Conservation (phyloP, 495 filamentous ascomycete genomes). For the Hypoxylon rickii region DNA sequence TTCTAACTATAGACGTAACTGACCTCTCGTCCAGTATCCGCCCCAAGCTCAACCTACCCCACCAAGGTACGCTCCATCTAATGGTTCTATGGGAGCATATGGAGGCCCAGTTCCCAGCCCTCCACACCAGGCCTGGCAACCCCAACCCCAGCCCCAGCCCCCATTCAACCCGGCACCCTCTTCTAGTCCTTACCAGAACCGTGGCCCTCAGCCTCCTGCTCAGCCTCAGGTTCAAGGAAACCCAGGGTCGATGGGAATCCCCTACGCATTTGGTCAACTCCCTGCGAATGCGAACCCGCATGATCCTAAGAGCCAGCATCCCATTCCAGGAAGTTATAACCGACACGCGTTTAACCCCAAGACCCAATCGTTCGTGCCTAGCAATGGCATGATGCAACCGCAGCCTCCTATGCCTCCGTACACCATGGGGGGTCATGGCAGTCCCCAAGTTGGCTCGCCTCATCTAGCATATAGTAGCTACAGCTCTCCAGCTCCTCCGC, state of each 20-base stretch:
- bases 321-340: conserved; percentile 80
- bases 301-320: conserved; percentile 70
- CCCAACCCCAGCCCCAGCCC: conserved; percentile 39
- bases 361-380: conserved; percentile 85
- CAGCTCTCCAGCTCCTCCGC: conserved; percentile 46
- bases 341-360: conserved; percentile 90
- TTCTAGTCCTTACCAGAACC: conserved; percentile 27
- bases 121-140: conserved; percentile 44
- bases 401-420: conserved; percentile 40
- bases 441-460: conserved; percentile 51
- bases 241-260: conserved; percentile 47
- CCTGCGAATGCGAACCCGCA: conserved; percentile 69
- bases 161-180: too few relatives aligned
- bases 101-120: conserved; percentile 49
- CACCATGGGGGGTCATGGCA: conserved; percentile 44
- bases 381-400: conserved; percentile 53
- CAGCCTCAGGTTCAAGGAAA: conserved; percentile 42
- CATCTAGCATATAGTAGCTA: conserved; percentile 49
- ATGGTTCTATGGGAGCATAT: conserved; percentile 43
- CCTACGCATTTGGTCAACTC: conserved; percentile 78
- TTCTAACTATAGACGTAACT: conserved; percentile 7
- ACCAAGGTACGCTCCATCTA: conserved; percentile 42
- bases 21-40: conserved; percentile 30
- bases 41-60: conserved; percentile 37
- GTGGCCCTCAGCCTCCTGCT: conserved; percentile 20